phyloP scores from a whole-genome alignment of 2,329 filamentous ascomycete genomes.

The Pseudocercospora fuligena region DNA sequence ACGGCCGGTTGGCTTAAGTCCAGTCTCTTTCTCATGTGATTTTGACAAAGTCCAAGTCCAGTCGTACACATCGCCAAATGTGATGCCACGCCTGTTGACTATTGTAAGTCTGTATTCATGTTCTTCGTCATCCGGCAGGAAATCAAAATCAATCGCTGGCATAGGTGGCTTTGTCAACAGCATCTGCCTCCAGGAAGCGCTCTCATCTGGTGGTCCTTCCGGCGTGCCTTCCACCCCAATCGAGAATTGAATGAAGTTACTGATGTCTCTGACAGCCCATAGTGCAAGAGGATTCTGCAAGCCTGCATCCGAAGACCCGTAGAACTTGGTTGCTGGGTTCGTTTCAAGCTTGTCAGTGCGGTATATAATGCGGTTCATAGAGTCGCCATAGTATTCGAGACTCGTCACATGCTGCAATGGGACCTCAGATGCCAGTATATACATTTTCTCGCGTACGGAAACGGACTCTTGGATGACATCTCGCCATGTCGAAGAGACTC shows the following conservation, averaged over 20 bases:
- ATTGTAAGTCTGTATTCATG: slow-evolving; percentile 12
- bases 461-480: slow-evolving; percentile 14
- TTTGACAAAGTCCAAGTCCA: slow-evolving; percentile 22
- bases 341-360: background rate
- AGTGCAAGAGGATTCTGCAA: slow-evolving; percentile 3
- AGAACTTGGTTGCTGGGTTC: slow-evolving; percentile 9
- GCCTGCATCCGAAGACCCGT: background rate
- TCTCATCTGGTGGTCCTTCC: background rate
- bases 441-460: slow-evolving; percentile 14
- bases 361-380: slow-evolving; percentile 1
- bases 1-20: slow-evolving; percentile 1
- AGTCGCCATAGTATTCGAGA: background rate
- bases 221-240: slow-evolving; percentile 12
- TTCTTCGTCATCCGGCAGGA: slow-evolving; percentile 11
- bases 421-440: background rate
- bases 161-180: slow-evolving; percentile 18
- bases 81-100: slow-evolving; percentile 18
- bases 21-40: slow-evolving; percentile 3
- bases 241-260: slow-evolving; percentile 17
- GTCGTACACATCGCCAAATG: slow-evolving; percentile 21
- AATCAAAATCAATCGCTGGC: slow-evolving; percentile 16
- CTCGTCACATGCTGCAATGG: slow-evolving; percentile 1
- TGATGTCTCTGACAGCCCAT: slow-evolving; percentile 10
- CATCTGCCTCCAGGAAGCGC: slow-evolving; percentile 18
- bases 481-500: slow-evolving; percentile 16